phyloP scores from a whole-genome alignment of 495 filamentous ascomycete genomes.

The Trichoderma parareesei region DNA sequence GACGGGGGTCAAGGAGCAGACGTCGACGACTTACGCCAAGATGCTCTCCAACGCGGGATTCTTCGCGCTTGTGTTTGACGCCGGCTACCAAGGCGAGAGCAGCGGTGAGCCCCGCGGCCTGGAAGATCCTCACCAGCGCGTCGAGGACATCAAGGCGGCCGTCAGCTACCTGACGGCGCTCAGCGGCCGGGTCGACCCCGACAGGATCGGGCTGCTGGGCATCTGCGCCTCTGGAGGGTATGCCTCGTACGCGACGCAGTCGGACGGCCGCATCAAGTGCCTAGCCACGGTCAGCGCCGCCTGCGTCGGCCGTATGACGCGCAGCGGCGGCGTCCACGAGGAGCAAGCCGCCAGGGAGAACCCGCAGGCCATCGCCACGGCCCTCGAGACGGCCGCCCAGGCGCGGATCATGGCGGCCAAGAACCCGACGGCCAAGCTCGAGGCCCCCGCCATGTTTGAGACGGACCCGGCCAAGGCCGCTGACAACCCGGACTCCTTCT shows the following conservation, averaged over 20 bases:
- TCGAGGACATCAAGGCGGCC: constrained; percentile 30
- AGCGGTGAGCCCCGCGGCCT: constrained; percentile 28
- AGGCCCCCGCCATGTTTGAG: constrained; percentile 14
- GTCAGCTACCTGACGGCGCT: constrained; percentile 27
- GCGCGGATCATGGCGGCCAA: constrained; percentile 14
- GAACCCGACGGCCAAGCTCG: constrained; percentile 15
- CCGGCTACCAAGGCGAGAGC: constrained; percentile 32
- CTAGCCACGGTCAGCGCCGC: constrained; percentile 26
- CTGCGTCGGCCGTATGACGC: constrained; percentile 25
- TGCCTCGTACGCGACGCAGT: constrained; percentile 26
- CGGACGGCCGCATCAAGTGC: constrained; percentile 32
- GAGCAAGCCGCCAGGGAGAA: constrained; percentile 10
- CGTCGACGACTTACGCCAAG: constrained; percentile 24
- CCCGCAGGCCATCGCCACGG: constrained; percentile 15
- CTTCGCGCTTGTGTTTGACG: constrained; percentile 29
- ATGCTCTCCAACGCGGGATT: constrained; percentile 27
- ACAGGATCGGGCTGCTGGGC: constrained; percentile 31
- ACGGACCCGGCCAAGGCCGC: constrained; percentile 15
- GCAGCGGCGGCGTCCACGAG: constrained; percentile 15
- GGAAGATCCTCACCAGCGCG: constrained; percentile 32
- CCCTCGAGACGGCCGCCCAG: constrained; percentile 3
- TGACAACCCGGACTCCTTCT: constrained; percentile 16
- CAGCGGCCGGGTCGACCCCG: constrained; percentile 21
- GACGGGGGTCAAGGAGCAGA: constrained; percentile 34
- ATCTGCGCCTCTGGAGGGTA: constrained; percentile 36